Base-by-base conservation (phyloP, 2,329 filamentous ascomycete genomes). In the Paecilomyces dactylethromorphus region DNA sequence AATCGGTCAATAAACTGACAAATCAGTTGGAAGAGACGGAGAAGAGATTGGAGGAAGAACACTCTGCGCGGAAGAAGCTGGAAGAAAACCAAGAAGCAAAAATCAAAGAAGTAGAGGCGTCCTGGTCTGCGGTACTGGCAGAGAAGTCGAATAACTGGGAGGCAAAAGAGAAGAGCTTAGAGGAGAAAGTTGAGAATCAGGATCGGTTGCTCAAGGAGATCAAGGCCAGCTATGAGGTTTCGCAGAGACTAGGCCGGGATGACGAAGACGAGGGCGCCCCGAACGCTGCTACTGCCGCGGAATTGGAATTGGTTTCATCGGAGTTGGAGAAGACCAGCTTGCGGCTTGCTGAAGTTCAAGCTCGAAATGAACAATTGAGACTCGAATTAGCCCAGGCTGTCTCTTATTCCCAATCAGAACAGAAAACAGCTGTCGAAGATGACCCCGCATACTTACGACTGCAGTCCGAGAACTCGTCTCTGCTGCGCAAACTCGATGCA, bases 111-210 rank as follows among this genome's bases (percentile, higher is more conserved):
- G 87, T 97, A 1, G 92, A 97, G 75, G 79, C 85, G 13, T 94
- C 91, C 2, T 99, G 94, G 93, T 84, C 85, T 12, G 92, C 91
- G 24, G 92, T 97, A 3, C 74, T 99, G 55, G 87, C 90, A 58
- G 94, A 99, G 80, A 97, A 96, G 77, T 89, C 91, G 68, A 91
- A 93, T 73, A 99, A 99, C 70, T 99, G 94, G 94, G 87, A 89
- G 57, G 87, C 93, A 8, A 97, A 96, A 71, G 94, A 99, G 78
- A 90, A 90, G 77, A 87, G 85, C 29, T 76, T 97, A 60, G 92
- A 96, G 69, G 93, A 97, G 67, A 97, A 97, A 76, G 82, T 96
- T 2, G 93, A 97, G 73, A 95, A 89, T 66, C 93, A 99, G 71
- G 94, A 99, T 54, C 87, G 92, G 6, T 77, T 99, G 45, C 77